Evolutionary conservation across 495 filamentous ascomycete genomes (phyloP), one percentile per base, ranked within the genome.

Genomic region (Hypoxylon crocopeplum): DNA sequence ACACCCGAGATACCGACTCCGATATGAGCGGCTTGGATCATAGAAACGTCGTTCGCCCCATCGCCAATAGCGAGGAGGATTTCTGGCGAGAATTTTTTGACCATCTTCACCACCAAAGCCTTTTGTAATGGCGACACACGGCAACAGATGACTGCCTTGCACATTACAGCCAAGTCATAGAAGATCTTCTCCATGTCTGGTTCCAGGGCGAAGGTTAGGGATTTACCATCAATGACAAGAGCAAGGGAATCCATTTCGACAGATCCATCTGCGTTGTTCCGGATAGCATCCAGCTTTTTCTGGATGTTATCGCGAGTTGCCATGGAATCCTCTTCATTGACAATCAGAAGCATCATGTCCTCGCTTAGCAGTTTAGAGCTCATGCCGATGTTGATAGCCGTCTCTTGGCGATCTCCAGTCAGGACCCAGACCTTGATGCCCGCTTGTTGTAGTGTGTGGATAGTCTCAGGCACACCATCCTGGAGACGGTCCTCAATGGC

Each of bases 311-410:
- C 87, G 29, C 90, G 78, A 1, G 95, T 98, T 12, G 84, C 88
- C 20, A 76, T 72, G 7, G 90, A 76, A 22, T 68, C 82, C 46
- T 97, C 92, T 68, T 99, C 93, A 64, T 99, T 99, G 66, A 99
- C 81, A 69, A 99, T 96, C 46, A 99, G 78, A 10, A 99, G 80
- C 51, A 93, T 96, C 95, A 99, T 99, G 59, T 99, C 95, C 72
- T 99, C 95, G 40, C 92, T 96, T 38, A 99, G 92, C 19, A 99
- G 82, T 77, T 97, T 98, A 75, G 95, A 99, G 67, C 91, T 96
- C 95, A 99, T 99, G 52, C 95, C 95, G 66, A 99, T 99, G 68
- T 99, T 99, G 78, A 99, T 99, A 42, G 95, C 95, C 40, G 95
- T 99, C 71, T 99, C 95, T 71, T 99, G 95, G 67, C 95, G 83